Evolutionary conservation across 2,329 filamentous ascomycete genomes (phyloP).

Genomic region (Verticillium isaacii): DNA sequence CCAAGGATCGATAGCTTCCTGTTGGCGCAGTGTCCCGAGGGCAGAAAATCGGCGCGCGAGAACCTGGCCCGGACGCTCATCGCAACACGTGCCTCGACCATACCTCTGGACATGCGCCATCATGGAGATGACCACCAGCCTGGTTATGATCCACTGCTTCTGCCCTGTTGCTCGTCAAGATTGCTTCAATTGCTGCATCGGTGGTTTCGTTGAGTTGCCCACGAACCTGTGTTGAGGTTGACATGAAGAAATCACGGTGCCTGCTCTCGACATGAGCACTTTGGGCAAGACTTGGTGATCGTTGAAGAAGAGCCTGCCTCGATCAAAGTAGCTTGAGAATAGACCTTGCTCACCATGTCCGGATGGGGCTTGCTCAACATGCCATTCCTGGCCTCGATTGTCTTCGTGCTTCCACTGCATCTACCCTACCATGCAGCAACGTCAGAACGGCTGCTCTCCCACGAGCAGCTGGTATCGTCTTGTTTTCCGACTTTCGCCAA

Average conservation of each 20-base stretch:
- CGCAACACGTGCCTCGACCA: neutral
- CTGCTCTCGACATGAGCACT: too few species aligned
- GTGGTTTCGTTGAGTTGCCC: too few species aligned
- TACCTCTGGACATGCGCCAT: neutral
- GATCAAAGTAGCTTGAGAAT: too few species aligned
- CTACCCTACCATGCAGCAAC: neutral
- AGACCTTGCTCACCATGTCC: too few species aligned
- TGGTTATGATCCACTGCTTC: neutral
- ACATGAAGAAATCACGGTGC: too few species aligned
- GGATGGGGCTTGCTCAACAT: too few species aligned
- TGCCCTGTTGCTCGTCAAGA: too few species aligned
- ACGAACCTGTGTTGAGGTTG: too few species aligned
- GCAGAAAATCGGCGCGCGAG: neutral
- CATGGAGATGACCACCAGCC: neutral
- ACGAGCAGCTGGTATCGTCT: neutral
- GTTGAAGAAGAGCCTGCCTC: too few species aligned
- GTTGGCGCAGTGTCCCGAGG: neutral
- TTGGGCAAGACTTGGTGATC: too few species aligned
- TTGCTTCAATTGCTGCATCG: neutral
- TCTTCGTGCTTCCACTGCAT: neutral
- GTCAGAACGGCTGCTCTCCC: neutral
- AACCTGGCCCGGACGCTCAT: neutral
- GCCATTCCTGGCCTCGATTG: neutral
- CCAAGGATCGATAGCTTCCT: neutral
- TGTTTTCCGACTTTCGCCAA: neutral